phyloP scores from a whole-genome alignment of 2,329 filamentous ascomycete genomes.

The Alternaria metachromatica region DNA sequence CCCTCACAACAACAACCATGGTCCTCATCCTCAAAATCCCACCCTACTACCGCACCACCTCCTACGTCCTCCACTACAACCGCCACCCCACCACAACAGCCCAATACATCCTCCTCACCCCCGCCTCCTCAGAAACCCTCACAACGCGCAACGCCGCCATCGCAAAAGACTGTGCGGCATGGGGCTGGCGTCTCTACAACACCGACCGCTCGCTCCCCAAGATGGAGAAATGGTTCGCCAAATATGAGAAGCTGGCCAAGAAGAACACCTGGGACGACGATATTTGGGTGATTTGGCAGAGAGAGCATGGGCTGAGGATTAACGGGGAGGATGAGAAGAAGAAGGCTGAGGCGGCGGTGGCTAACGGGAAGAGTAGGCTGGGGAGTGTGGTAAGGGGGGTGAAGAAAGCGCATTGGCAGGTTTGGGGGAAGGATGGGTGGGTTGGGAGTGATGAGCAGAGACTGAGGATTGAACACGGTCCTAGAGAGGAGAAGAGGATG shows the following conservation, averaged over 20 bases:
- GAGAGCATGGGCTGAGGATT: conserved; percentile 5
- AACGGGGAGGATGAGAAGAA: not conserved
- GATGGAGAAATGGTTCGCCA: not conserved
- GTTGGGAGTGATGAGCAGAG: not conserved
- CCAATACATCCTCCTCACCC: not conserved
- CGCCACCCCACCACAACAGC: conserved; percentile 5
- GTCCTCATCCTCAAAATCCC: not conserved
- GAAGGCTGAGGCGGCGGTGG: not conserved
- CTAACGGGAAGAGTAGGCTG: not conserved
- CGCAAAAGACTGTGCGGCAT: not conserved
- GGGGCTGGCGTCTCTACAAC: conserved; percentile 5
- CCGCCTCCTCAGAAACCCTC: not conserved
- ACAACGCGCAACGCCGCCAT: not conserved
- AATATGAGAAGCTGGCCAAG: not conserved
- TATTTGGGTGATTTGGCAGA: conserved; percentile 10
- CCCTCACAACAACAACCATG: not conserved
- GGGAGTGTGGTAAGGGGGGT: not conserved
- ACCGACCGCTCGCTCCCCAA: not conserved
- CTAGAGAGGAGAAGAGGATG: not conserved
- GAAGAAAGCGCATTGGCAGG: not conserved
- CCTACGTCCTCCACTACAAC: not conserved
- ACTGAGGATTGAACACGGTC: not conserved
- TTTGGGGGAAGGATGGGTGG: not conserved
- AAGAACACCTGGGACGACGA: not conserved
- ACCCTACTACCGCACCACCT: conserved; percentile 1